Base-by-base conservation (phyloP, 148 eudicot genomes). In the Pouteria glomerata region DNA sequence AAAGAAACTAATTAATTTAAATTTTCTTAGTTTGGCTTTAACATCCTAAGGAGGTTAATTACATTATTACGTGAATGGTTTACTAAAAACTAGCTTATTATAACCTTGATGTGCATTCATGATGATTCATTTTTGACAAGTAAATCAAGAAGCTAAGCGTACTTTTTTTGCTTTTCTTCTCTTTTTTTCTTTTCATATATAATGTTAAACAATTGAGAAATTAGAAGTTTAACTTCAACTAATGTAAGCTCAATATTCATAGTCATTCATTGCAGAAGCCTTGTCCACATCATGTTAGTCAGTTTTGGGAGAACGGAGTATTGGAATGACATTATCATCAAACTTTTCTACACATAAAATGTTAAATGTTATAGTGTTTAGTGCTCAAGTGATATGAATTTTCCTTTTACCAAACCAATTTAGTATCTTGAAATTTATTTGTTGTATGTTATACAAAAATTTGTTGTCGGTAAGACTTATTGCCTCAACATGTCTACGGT, bases 401-500 rank as follows among this genome's bases (percentile, higher is more conserved):
- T 42, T 12, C 37, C 4, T 57, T 41, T 41, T 19, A 35, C 44
- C 37, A 34, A 26, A 51, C 24, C 71, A 21, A 35, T 39, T 48
- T 27, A 26, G 8, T 44, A 0, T 59, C 24, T 0, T 30, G 45
- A 4, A 41, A 42, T 30, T 21, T 45, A 11, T 45, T 7, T 29
- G 63, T 23, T 35, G 56, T 31, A n/a, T 45, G 56, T 41, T n/a
- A n/a, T 8, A 65, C 3, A 58, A 3, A 41, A 19, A 51, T 3
- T 8, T 66, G 47, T 56, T 44, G 24, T 74, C 68, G 48, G 47
- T 74, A 78, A 74, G 66, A 73, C 56, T 51, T 57, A 69, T 34
- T 71, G 58, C 58, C 70, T 53, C 15, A 69, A 51, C 48, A 85
- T 85, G 88, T 58, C 85, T 34, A 58, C 51, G 45, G 75, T 75